Evolutionary conservation across 164 flowering plant genomes (phyloP), one percentile per base, ranked within the genome.

Genomic region (Sedum album): DNA sequence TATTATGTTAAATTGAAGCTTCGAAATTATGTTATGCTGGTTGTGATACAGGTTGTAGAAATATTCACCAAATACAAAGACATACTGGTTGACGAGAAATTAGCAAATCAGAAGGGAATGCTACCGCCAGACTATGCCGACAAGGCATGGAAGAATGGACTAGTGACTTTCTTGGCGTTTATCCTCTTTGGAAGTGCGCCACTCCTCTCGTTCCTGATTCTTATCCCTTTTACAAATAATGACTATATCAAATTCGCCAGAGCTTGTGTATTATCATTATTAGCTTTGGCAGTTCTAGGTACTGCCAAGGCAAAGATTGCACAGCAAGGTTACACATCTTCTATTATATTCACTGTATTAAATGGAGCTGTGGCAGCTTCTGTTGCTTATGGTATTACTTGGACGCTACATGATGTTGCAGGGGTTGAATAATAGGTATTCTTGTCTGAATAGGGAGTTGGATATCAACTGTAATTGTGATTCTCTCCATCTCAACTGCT

Each of bases 141-240:
- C 69, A 84, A 82, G 81, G 84, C 89, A 53, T 84, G 89, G 93
- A 84, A 82, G 82, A 85, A 76, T 36, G 88, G 85, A 0, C 67
- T 84, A 21, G 70, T 80, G 33, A 88, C 88, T 9, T 81, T 88
- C n/a, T 60, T 14, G 0, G 78, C 89, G 8, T 88, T 84, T 72
- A 42, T 84, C 1, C 28, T 76, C 23, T 87, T 84, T 28, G 88
- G 86, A 17, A 72, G 84, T 57, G 81, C 83, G 1, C 89, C 92
- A 6, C 83, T 85, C 62, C 79, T 87, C 25, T 81, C 89, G 0
- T 87, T 79, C 84, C 80, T 87, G 60, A 49, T 85, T 68, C 87
- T 88, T 41, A 68, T 82, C 33, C 88, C 89, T 0, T 85, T 85
- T 72, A 88, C 89, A 0, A 2, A 72, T 20, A 82, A 62, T 42